Percentiles rank a stretch among this genome's conserved stretches.
phyloP scores from a whole-genome alignment of 306 rosid species.

The Begonia fuchsioides region DNA sequence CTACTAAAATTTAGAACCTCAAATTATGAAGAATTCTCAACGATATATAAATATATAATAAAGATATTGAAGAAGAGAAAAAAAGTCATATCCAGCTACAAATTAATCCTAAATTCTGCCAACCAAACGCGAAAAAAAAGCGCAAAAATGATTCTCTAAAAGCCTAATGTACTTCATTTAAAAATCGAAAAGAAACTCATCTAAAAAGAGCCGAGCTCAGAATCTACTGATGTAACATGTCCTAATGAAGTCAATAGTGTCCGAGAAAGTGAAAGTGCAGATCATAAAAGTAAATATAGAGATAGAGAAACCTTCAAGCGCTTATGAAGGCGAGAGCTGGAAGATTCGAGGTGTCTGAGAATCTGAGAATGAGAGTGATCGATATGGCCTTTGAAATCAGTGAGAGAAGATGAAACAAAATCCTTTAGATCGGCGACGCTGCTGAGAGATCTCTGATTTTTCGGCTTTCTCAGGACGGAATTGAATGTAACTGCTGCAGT shows the following conservation, averaged over 20 bases:
- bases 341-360: slow-evolving; percentile 61
- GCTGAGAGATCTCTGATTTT: slow-evolving; percentile 26
- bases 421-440: slow-evolving; percentile 60
- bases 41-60: too few species aligned
- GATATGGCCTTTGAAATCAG: slow-evolving; percentile 55
- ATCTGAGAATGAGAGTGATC: slow-evolving; percentile 78
- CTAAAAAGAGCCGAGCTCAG: too few species aligned
- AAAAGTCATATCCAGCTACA: neutral
- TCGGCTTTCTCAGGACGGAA: slow-evolving; percentile 18
- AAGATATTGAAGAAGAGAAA: neutral
- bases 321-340: slow-evolving; percentile 61
- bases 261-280: neutral
- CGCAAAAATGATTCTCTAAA: neutral
- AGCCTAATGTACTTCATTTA: neutral
- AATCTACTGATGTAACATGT: too few species aligned
- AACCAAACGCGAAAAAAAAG: too few species aligned
- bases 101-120: neutral
- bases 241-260: too few species aligned
- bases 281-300: neutral
- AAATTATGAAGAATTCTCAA: too few species aligned
- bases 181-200: too few species aligned
- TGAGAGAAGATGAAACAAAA: slow-evolving; percentile 42
- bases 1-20: too few species aligned
- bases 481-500: slow-evolving; percentile 6
- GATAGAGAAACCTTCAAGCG: slow-evolving; percentile 54